Conservation (phyloP, 306 rosid genomes). For the Rubus parviflorus region DNA sequence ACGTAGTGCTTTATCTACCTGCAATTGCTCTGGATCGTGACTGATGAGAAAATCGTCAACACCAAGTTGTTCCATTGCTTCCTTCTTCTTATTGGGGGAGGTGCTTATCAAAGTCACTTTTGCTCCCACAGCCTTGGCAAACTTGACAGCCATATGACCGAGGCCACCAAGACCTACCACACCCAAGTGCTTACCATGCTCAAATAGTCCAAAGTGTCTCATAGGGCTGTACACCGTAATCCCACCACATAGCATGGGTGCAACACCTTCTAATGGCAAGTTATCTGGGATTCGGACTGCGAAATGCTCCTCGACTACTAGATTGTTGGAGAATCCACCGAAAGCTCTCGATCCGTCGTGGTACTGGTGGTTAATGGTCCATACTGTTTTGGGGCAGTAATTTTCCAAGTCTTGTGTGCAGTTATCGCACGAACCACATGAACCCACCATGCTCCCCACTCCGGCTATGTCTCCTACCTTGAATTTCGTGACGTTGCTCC, state of each 20-base stretch:
- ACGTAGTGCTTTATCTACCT: background rate
- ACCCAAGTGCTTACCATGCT: conserved; percentile 1
- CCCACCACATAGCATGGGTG: conserved; percentile 14
- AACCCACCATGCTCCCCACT: conserved; percentile 14
- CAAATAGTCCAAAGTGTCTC: conserved; percentile 7
- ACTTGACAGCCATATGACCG: conserved; percentile 12
- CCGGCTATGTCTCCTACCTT: conserved; percentile 19
- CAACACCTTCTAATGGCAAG: background rate
- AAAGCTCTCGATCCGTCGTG: background rate
- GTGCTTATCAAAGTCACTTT: conserved; percentile 13
- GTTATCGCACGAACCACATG: conserved; percentile 14
- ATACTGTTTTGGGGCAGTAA: conserved; percentile 1
- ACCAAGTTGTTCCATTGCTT: conserved; percentile 18
- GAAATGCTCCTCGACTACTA: conserved; percentile 11
- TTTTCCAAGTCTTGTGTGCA: conserved; percentile 5
- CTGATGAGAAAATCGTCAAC: conserved; percentile 24
- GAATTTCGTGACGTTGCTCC: conserved; percentile 19
- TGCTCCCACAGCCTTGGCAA: conserved; percentile 15
- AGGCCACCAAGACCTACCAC: conserved; percentile 12
- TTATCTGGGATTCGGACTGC: conserved; percentile 7
- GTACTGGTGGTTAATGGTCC: background rate
- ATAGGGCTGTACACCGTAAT: conserved; percentile 18
- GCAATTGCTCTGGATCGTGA: conserved; percentile 11
- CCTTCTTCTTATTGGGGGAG: conserved; percentile 8
- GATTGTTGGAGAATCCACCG: conserved; percentile 1